Evolutionary conservation across 768 basidiomycete genomes (phyloP), one percentile per base, ranked within the genome.

Genomic region (Amanita polypyramis): DNA sequence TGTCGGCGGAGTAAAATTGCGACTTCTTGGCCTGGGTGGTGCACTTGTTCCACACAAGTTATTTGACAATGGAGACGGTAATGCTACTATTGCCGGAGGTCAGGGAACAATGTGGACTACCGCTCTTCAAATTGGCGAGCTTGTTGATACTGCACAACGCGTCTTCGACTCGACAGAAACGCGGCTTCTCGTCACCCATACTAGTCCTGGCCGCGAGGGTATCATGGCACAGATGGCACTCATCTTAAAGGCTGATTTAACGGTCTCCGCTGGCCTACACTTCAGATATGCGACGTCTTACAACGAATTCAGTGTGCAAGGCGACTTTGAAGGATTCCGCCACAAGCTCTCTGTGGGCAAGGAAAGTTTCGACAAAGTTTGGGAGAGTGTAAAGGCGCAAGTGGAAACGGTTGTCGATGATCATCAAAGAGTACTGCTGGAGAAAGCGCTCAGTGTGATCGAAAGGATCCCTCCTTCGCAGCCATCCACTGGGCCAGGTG

Each of bases 71-170:
- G 89, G 95, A 0, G 90, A 95, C 41, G 95, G 94, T 2, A 80
- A 70, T 38, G 94, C 91, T 9, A 97, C 95, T n/a, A 96, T 99
- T 54, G 95, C 96, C 0, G 96, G 96, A 30, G 96, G 93, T 1
- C 86, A 91, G 58, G 96, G 96, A 25, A 98, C 94, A 15, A 95
- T 98, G 84, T 99, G 96, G 96, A 89, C 91, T 0, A 98, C 95
- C 0, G 88, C 91, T 4, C 76, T 99, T 20, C 96, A 99, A 64
- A 88, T 99, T 34, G 96, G 96, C 50, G 95, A 99, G 64, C 85
- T 99, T 43, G 86, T 98, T 40, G 96, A 98, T 64, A 98, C 94
- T 2, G 91, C 96, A 0, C 90, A 95, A 61, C 79, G 92, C 53
- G 91, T 94, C 43, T 93, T 79, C 60, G 96, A 99, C 63, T 79